Evolutionary conservation across 345 rosid species (phyloP), one percentile per base, ranked within the genome.

Genomic region (Syzygium oleosum): DNA sequence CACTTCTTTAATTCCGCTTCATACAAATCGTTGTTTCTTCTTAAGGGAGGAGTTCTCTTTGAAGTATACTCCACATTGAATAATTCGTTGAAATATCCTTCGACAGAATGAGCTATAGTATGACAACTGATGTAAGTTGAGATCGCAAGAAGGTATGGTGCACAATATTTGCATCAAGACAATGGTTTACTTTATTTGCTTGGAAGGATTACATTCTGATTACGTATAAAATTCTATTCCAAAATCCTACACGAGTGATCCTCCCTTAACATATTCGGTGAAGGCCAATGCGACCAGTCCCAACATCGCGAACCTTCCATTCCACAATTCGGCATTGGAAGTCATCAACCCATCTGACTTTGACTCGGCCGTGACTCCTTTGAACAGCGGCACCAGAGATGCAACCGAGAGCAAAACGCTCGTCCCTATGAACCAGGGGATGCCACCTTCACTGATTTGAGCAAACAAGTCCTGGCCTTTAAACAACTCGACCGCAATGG

Each of bases 301-400:
- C 22, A 96, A 84, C 99, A 97, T 94, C 0, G 99, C 99, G 0
- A 97, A 88, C 63, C 98, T 95, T 0, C 98, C 99, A 51, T 96
- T 97, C 98, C 95, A 94, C 7, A 95, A 61, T 91, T 97, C 98
- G 5, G 98, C 97, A 78, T 96, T 93, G 16, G 98, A 94, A 0
- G 97, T 97, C 98, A 94, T 94, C 8, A 96, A 4, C 38, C 95
- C 97, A 0, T 91, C 87, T 3, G 98, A 94, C 55, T 90, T 91
- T 0, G 98, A 93, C 91, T 97, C 98, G 0, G 3, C 97, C 4
- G 92, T 89, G 7, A 95, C 93, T 3, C 99, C 98, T 87, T 88
- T 88, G 55, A 91, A 91, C 34, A 95, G 56, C 0, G 98, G 98
- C 11, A 96, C 87, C 65, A 97, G 85, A 5, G 98, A 95, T 11